A percentile compares a stretch with the other conserved stretches of the same genome.
Evolutionary conservation across 192 early-diverging fungal genomes (phyloP).

Genomic region (Backusella circina): DNA sequence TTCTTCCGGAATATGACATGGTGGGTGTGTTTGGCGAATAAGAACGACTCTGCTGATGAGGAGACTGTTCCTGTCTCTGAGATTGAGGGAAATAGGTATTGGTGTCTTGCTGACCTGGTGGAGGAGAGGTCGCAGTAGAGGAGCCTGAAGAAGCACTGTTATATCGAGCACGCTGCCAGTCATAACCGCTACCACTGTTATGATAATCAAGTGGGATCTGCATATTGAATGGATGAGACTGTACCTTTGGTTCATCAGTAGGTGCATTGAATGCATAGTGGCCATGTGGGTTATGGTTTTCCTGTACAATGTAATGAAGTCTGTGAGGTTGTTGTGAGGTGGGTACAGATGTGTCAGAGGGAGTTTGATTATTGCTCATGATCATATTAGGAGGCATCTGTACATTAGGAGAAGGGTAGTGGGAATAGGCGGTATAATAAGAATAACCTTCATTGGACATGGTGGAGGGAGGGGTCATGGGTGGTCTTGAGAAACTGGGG

Average conservation of each 20-base stretch:
- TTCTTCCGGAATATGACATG: background rate
- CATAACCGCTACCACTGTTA: background rate
- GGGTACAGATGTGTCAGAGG: background rate
- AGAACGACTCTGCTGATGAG: background rate
- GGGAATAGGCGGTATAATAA: background rate
- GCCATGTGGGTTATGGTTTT: background rate
- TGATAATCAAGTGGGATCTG: background rate
- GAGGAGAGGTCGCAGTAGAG: conserved; percentile 4
- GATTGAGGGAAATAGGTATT: background rate
- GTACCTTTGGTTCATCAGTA: background rate
- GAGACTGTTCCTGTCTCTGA: background rate
- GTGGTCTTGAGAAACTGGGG: conserved; percentile 1
- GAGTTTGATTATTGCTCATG: background rate
- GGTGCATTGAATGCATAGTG: background rate
- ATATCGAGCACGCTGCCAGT: conserved; percentile 11
- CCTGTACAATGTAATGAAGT: background rate
- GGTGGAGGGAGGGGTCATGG: background rate
- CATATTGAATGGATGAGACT: background rate
- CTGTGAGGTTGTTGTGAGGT: background rate
- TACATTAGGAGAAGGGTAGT: background rate
- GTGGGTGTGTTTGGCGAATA: background rate
- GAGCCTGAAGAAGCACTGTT: conserved; percentile 7
- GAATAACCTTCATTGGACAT: background rate
- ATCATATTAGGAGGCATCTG: background rate
- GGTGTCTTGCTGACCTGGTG: background rate